Evolutionary conservation across 805 yeast genomes (phyloP).

Genomic region (Spathaspora hagerdaliae): DNA sequence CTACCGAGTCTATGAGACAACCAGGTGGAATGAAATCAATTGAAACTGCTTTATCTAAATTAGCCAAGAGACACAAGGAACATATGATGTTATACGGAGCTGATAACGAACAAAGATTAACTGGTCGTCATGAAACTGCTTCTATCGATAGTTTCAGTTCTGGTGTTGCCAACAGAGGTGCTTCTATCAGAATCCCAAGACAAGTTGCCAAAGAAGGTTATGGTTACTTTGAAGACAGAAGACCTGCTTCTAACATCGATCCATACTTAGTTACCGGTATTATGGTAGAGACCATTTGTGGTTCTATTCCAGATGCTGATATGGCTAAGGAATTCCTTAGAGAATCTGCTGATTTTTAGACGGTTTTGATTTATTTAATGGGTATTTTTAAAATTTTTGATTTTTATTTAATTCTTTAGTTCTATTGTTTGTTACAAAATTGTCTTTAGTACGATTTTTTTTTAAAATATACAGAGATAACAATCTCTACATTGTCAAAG

Average conservation of each 20-base stretch:
- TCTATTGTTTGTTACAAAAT: background rate
- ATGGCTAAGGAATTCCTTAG: constrained; percentile 87
- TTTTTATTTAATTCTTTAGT: too few species aligned
- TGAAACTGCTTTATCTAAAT: constrained; percentile 87
- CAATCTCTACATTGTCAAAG: background rate
- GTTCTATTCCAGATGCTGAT: constrained; percentile 91
- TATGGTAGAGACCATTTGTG: constrained; percentile 94
- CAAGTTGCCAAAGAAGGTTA: constrained; percentile 96
- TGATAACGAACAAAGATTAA: constrained; percentile 92
- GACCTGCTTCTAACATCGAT: constrained; percentile 99
- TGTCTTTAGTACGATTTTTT: background rate
- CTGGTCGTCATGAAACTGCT: constrained; percentile 99
- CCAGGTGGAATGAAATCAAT: constrained; percentile 96
- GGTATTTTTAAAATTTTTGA: background rate
- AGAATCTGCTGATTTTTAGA: constrained; percentile 42
- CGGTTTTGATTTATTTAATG: constrained; percentile 1
- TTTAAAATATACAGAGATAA: background rate
- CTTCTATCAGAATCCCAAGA: constrained; percentile 97
- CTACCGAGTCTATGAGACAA: constrained; percentile 84
- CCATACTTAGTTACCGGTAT: constrained; percentile 98
- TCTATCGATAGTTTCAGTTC: constrained; percentile 85
- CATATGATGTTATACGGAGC: constrained; percentile 93
- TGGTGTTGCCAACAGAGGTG: constrained; percentile 99
- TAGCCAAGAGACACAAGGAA: constrained; percentile 94
- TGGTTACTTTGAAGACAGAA: constrained; percentile 99